phyloP scores from a whole-genome alignment of 2,329 filamentous ascomycete genomes.

The Trichoderma sp. region DNA sequence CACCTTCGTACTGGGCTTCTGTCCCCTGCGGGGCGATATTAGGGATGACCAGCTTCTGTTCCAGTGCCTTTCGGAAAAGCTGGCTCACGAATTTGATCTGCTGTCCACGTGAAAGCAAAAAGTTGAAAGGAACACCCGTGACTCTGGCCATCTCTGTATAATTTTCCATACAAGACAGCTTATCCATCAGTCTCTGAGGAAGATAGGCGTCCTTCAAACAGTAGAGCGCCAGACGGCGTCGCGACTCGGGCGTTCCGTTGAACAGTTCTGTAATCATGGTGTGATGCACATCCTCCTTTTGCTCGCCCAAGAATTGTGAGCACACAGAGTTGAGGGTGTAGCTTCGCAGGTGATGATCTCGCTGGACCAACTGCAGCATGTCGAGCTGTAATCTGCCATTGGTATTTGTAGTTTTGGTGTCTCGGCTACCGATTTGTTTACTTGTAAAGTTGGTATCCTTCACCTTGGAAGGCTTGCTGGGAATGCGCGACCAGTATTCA shows the following conservation, averaged over 20 bases:
- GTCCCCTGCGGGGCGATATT: constrained; percentile 71
- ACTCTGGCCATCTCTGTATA: constrained; percentile 99
- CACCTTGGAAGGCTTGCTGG: constrained; percentile 66
- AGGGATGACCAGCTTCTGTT: constrained; percentile 92
- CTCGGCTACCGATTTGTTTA: constrained; percentile 97
- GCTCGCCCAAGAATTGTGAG: constrained; percentile 91
- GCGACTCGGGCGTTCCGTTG: constrained; percentile 92
- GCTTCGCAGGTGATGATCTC: constrained; percentile 92
- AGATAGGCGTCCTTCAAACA: constrained; percentile 97
- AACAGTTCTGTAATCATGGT: constrained; percentile 99
- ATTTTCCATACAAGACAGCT: constrained; percentile 96
- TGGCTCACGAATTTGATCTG: constrained; percentile 98
- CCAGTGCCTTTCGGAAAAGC: constrained; percentile 89
- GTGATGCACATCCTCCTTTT: constrained; percentile 98
- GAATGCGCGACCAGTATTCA: constrained; percentile 83
- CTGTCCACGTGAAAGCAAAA: constrained; percentile 85
- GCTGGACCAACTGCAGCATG: constrained; percentile 88
- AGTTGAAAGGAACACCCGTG: constrained; percentile 97
- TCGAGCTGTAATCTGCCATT: constrained; percentile 93
- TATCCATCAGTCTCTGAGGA: constrained; percentile 92
- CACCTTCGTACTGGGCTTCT: constrained; percentile 94
- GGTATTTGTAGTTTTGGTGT: constrained; percentile 92
- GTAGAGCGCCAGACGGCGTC: constrained; percentile 88
- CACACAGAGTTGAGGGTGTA: constrained; percentile 97
- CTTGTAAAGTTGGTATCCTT: constrained; percentile 88